Evolutionary conservation across 2,329 filamentous ascomycete genomes (phyloP), one percentile per base, ranked within the genome.

Genomic region (Fusarium phyllophilum): DNA sequence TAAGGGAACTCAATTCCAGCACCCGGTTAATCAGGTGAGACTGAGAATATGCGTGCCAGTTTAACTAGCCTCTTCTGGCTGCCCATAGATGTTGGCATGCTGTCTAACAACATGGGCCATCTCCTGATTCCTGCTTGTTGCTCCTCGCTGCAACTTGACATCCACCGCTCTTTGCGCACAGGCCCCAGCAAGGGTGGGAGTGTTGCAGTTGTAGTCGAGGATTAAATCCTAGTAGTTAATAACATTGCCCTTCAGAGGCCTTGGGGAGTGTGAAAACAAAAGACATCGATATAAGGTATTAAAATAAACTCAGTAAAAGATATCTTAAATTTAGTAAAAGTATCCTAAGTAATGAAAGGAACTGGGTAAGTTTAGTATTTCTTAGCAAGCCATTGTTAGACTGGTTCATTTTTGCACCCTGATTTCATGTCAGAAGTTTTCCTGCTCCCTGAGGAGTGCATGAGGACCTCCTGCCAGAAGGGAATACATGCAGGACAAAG

Each of bases 131-230:
- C 41, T 57, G 24, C 55, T 44, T 49, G 44, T 57, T 62, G 26
- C 38, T 62, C 58, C 45, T 58, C 48, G 20, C 38, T 31, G 31
- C 17, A 24, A 57, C 55, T 61, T 52, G 31, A 63, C 42, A 46
- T 62, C 73, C 70, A 77, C 75, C 75, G 75, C 75, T 68, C 57
- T 74, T 77, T 76, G 64, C 64, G 72, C 72, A 73, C 72, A 75
- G 72, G 68, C 72, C 60, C 26, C 26, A 51, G 31, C 33, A 54
- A 44, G 33, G 39, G 20, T 41, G 34, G 48, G 34, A 39, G 33
- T 36, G 24, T 34, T 51, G 33, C 42, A 29, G 24, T 51, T 22
- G 33, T 12, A 36, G n/a, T 36, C 24, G 42, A 49, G 56, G 36
- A 31, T 29, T n/a, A 51, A 51, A 31, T 29, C 56, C 56, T 22